Evolutionary conservation across 768 basidiomycete genomes (phyloP).

Genomic region (Neoboletus subvelutipes): DNA sequence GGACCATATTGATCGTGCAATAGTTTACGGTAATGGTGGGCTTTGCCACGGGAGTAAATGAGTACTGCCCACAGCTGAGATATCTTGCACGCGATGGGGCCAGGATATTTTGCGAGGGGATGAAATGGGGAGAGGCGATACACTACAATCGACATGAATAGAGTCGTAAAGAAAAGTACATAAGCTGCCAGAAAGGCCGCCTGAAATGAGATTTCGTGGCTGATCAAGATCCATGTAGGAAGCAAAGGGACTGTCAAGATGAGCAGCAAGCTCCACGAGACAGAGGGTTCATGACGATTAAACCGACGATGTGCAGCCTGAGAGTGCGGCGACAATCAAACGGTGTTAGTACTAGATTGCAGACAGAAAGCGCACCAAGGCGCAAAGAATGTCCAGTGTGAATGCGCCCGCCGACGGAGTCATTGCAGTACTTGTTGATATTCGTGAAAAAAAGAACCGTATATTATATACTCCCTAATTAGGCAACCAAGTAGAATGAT

Average conservation of each 20-base stretch:
- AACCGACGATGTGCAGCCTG: constrained; percentile 18
- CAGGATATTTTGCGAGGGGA: constrained; percentile 39
- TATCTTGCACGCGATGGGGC: constrained; percentile 31
- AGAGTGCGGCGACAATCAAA: background rate
- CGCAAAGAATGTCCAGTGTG: constrained; percentile 17
- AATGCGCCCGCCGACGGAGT: background rate
- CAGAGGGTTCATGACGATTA: constrained; percentile 18
- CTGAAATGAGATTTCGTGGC: constrained; percentile 4
- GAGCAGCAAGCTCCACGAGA: constrained; percentile 16
- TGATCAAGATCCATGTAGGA: constrained; percentile 11
- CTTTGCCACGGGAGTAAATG: constrained; percentile 20
- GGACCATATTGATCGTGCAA: constrained; percentile 34
- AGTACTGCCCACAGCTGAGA: constrained; percentile 32
- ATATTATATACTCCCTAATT: background rate
- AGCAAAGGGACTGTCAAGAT: constrained; percentile 13
- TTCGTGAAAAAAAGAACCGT: background rate
- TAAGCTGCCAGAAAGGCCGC: constrained; percentile 14
- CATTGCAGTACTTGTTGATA: constrained; percentile 2
- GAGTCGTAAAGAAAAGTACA: constrained; percentile 16
- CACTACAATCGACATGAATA: constrained; percentile 28
- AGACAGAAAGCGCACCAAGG: constrained; percentile 11
- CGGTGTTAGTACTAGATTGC: background rate
- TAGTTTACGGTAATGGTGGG: constrained; percentile 14
- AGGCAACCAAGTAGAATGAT: constrained; percentile 10
- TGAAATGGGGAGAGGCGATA: constrained; percentile 42